Evolutionary conservation across 2,329 filamentous ascomycete species (phyloP).

Genomic region (Hypoxylon sp.): DNA sequence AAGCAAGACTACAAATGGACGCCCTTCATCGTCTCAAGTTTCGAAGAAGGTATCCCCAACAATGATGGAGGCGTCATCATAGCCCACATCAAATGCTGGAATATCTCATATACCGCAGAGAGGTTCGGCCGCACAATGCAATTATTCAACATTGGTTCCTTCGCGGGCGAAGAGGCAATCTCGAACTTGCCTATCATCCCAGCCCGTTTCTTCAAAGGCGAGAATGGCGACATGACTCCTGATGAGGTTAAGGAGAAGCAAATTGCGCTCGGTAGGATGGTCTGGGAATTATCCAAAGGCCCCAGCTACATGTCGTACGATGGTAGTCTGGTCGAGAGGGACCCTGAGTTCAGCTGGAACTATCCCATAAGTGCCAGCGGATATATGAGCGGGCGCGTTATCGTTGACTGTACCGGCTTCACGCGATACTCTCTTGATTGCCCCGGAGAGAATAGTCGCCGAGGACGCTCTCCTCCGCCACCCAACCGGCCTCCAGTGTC

Average conservation of each 20-base stretch:
- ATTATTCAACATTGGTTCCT: constrained; percentile 56
- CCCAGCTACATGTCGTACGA: constrained; percentile 65
- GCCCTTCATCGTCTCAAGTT: constrained; percentile 59
- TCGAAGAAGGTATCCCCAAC: constrained; percentile 37
- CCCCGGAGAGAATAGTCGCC: constrained; percentile 43
- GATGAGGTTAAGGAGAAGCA: constrained; percentile 57
- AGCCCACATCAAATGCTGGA: constrained; percentile 60
- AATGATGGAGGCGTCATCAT: constrained; percentile 17
- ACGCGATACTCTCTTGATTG: constrained; percentile 54
- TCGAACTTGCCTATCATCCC: constrained; percentile 60
- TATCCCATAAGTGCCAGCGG: constrained; percentile 49
- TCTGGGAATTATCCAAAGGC: constrained; percentile 64
- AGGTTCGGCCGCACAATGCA: constrained; percentile 58
- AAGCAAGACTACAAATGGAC: constrained; percentile 60
- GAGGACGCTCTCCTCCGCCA: constrained; percentile 9
- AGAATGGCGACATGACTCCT: constrained; percentile 51
- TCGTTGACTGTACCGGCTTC: constrained; percentile 62
- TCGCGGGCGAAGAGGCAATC: constrained; percentile 63
- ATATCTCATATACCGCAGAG: constrained; percentile 56
- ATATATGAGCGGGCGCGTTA: constrained; percentile 59
- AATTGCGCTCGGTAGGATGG: constrained; percentile 60
- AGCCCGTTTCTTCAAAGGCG: constrained; percentile 60
- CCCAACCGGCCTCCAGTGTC: constrained; percentile 31
- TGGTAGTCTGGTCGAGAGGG: constrained; percentile 57
- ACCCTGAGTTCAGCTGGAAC: constrained; percentile 44